These are phyloP conservation scores for Auricularia cornea DNA, from an alignment of 768 basidiomycete genomes.

Conservation along the genomic window DNA sequence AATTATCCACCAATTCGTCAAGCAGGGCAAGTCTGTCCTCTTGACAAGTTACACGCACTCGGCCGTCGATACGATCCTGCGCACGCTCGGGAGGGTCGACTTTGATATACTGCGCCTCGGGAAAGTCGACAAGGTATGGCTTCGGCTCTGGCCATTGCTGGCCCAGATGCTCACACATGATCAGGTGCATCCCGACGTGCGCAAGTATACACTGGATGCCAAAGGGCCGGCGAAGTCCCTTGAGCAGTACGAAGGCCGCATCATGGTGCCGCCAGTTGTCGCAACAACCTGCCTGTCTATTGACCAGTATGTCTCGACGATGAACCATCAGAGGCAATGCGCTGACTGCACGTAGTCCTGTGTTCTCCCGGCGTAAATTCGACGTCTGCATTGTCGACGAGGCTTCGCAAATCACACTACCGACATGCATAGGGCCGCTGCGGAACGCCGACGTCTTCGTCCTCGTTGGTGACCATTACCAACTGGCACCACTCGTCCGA, in stretches of 20 bases:
- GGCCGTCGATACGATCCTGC: slow-evolving; percentile 92
- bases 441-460: slow-evolving; percentile 86
- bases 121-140: slow-evolving; percentile 80
- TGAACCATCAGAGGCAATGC: slow-evolving; percentile 7
- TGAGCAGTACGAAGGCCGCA: slow-evolving; percentile 73
- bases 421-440: slow-evolving; percentile 89
- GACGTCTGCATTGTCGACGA: slow-evolving; percentile 98
- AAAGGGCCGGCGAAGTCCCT: slow-evolving; percentile 52
- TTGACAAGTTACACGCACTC: slow-evolving; percentile 95
- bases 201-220: slow-evolving; percentile 57
- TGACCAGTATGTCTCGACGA: slow-evolving; percentile 64
- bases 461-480: slow-evolving; percentile 95
- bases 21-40: slow-evolving; percentile 76
- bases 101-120: slow-evolving; percentile 80
- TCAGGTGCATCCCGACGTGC: slow-evolving; percentile 78
- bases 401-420: slow-evolving; percentile 94
- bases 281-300: slow-evolving; percentile 93
- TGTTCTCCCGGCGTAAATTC: slow-evolving; percentile 79
- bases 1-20: slow-evolving; percentile 72
- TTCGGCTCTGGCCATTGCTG: neutral
- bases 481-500: slow-evolving; percentile 89
- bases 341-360: slow-evolving; percentile 48
- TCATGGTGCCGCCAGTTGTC: slow-evolving; percentile 86
- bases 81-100: slow-evolving; percentile 61
- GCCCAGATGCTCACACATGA: neutral